Evolutionary conservation across 2,329 filamentous ascomycete species (phyloP), one percentile per base, ranked within the genome.

Genomic region (Chrysoporthe puriensis): DNA sequence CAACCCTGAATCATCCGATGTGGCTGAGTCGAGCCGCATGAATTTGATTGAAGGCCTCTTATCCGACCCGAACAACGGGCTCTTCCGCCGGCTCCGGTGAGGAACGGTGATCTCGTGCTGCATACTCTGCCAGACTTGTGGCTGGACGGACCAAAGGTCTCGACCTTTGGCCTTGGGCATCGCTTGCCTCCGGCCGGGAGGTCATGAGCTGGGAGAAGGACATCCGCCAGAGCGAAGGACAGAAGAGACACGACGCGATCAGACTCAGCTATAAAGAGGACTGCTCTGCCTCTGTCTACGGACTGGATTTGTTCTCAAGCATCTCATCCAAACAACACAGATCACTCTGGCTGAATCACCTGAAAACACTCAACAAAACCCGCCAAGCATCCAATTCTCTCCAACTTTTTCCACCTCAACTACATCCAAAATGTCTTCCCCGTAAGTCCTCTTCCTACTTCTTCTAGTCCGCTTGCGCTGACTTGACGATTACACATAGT

Each of bases 1-100:
- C 67, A 66, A 58, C 18, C 11, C 14, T 32, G 40, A 66, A 66
- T 63, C 67, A 66, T 69, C 59, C 67, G 67, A 69, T 63, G 63
- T 66, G 52, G 60, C 63, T 68, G 54, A 66, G 40, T 46, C 60
- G 59, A 52, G 57, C 50, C 44, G 48, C 34, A 52, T 42, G 40
- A 54, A 13, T 43, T n/a, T 34, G 21, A 6, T 32, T 26, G 63
- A n/a, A 14, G 32, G 54, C 54, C 32, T 18, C 9, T 18, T 40
- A 40, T 40, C 7, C 32, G 7, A 36, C 32, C 32, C 54, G 34
- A 4, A 48, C n/a, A 58, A 44, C 64, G 67, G 67, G 40, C 59
- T 32, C 26, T 60, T 57, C 67, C 64, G 67, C 43, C n/a, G 46
- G 60, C 21, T 18, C 14, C 9, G 54, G 16, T n/a, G 16, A 26